Evolutionary conservation across 257 asterid species (phyloP).

Genomic region (Anisodus tanguticus): DNA sequence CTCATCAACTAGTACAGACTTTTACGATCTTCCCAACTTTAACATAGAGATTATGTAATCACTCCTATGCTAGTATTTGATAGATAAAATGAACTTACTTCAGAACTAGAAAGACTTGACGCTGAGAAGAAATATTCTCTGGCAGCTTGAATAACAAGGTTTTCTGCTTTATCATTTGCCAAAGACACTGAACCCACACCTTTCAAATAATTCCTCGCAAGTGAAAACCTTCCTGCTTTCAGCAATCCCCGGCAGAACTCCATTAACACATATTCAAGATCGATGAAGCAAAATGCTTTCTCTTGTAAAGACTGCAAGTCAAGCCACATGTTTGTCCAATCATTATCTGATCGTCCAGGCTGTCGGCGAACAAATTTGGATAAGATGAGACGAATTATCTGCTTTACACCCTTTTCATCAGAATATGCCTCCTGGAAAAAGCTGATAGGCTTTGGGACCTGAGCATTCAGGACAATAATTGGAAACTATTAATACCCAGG

Average conservation of each 20-base stretch:
- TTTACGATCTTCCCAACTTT: not conserved
- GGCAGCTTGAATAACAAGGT: slow-evolving; percentile 96
- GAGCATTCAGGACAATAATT: slow-evolving; percentile 28
- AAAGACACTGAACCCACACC: slow-evolving; percentile 80
- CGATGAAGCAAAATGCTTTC: slow-evolving; percentile 91
- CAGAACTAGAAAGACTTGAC: slow-evolving; percentile 88
- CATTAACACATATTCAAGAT: slow-evolving; percentile 78
- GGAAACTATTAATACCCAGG: slow-evolving; percentile 30
- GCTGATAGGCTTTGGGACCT: slow-evolving; percentile 93
- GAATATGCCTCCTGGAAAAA: slow-evolving; percentile 66
- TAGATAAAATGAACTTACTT: slow-evolving; percentile 54
- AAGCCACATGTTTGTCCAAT: slow-evolving; percentile 97
- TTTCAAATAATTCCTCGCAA: slow-evolving; percentile 93
- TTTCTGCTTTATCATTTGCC: slow-evolving; percentile 92
- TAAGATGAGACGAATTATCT: slow-evolving; percentile 87
- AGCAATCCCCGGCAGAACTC: slow-evolving; percentile 99
- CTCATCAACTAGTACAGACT: not conserved
- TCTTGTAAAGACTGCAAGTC: slow-evolving; percentile 90
- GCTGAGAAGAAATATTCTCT: slow-evolving; percentile 98
- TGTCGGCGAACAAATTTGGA: slow-evolving; percentile 90
- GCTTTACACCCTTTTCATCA: slow-evolving; percentile 88
- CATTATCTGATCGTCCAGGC: slow-evolving; percentile 85
- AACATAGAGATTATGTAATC: not conserved
- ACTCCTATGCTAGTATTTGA: slow-evolving; percentile 5
- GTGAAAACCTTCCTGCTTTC: slow-evolving; percentile 89